These are phyloP conservation scores for Gaeumannomyces tritici DNA, from an alignment of 2,329 filamentous ascomycete genomes.

Conservation along the genomic window DNA sequence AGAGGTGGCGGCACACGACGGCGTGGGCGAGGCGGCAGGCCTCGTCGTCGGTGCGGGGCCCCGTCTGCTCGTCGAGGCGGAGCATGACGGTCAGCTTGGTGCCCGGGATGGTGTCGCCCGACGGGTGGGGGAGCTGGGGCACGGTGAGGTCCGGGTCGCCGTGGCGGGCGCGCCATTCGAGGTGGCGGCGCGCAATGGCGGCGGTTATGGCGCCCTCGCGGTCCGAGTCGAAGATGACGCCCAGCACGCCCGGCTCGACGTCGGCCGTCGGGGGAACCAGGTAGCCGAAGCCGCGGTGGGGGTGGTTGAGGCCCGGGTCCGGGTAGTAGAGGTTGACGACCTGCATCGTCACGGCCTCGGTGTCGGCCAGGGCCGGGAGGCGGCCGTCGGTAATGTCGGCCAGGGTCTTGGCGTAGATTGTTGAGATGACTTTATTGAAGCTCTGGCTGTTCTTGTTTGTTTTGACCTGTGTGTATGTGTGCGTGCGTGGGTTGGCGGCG, in stretches of 20 bases:
- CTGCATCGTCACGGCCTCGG: constrained; percentile 71
- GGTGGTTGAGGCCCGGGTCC: constrained; percentile 48
- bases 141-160: too few relatives aligned
- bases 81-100: constrained; percentile 93
- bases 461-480: constrained; percentile 4
- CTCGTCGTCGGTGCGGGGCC: constrained; percentile 39
- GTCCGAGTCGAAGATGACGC: constrained; percentile 85
- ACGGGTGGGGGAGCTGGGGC: constrained; percentile 6
- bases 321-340: constrained; percentile 85
- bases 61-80: constrained; percentile 74
- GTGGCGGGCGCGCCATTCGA: too few relatives aligned
- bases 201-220: constrained; percentile 22
- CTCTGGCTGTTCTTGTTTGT: constrained; percentile 7
- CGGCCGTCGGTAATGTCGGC: constrained; percentile 22
- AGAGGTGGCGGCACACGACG: constrained; percentile 40
- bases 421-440: constrained; percentile 55
- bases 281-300: constrained; percentile 75
- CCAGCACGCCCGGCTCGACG: constrained; percentile 39
- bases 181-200: too few relatives aligned
- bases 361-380: constrained; percentile 40
- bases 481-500: too few relatives aligned
- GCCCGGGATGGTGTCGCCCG: constrained; percentile 29
- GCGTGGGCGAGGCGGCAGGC: constrained; percentile 60
- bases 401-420: constrained; percentile 43
- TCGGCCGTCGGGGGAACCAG: constrained; percentile 63